Evolutionary conservation across 2,329 filamentous ascomycete species (phyloP).

Genomic region (Cladosporium sp.): DNA sequence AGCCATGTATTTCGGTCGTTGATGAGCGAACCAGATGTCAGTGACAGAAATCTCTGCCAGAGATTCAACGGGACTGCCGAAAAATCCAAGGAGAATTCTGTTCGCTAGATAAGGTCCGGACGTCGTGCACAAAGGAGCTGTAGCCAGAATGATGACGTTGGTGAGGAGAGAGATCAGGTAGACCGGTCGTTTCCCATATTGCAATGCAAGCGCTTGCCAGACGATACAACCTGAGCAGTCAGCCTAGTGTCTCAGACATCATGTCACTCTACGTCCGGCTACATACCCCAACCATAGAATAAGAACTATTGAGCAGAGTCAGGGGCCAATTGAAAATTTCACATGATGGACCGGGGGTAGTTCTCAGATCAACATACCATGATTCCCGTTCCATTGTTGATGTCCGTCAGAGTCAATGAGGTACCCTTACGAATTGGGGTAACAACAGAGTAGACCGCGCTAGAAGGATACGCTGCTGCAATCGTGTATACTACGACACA

Average conservation of each 20-base stretch:
- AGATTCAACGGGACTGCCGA: conserved; percentile 51
- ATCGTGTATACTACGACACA: conserved; percentile 50
- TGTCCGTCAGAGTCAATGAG: conserved; percentile 45
- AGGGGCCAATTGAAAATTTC: conserved; percentile 17
- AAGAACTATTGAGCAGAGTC: conserved; percentile 43
- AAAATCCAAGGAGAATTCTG: conserved; percentile 50
- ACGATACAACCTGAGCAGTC: conserved; percentile 42
- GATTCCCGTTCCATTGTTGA: conserved; percentile 51
- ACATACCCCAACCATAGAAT: conserved; percentile 40
- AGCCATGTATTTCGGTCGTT: conserved; percentile 33
- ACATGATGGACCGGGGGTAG: not conserved
- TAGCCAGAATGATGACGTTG: conserved; percentile 44
- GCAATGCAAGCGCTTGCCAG: conserved; percentile 55
- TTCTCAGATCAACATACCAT: conserved; percentile 11
- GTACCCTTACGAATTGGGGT: conserved; percentile 50
- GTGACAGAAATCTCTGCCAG: conserved; percentile 41
- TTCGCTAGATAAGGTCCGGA: conserved; percentile 51
- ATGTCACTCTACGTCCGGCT: not conserved
- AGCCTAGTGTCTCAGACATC: not conserved
- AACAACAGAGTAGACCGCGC: conserved; percentile 53
- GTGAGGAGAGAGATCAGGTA: conserved; percentile 48
- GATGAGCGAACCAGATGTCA: conserved; percentile 35
- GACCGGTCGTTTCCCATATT: conserved; percentile 53
- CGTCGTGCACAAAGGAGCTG: conserved; percentile 46
- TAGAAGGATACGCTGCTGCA: conserved; percentile 50